Evolutionary conservation across 768 basidiomycete genomes (phyloP).

Genomic region (Zangia roseola): DNA sequence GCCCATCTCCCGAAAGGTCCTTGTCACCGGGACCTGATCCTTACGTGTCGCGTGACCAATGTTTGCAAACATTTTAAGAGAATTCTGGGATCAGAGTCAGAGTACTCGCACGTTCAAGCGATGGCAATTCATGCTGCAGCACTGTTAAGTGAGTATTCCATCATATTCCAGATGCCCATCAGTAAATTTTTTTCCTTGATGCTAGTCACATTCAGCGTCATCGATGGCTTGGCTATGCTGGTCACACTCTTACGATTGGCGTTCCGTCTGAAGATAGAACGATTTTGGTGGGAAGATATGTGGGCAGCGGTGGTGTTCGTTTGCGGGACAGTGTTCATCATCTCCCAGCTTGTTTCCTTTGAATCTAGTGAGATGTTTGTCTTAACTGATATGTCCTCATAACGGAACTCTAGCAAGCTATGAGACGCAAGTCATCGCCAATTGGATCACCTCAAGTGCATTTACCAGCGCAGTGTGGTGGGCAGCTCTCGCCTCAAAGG

Average conservation of each 20-base stretch:
- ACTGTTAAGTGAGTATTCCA: too few species aligned
- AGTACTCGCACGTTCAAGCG: too few species aligned
- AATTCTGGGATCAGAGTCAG: too few species aligned
- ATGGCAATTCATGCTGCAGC: too few species aligned
- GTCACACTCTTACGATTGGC: conserved; percentile 15
- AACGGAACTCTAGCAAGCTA: background rate
- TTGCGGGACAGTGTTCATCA: background rate
- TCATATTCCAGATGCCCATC: too few species aligned
- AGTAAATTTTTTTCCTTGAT: too few species aligned
- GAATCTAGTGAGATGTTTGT: background rate
- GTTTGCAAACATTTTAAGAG: too few species aligned
- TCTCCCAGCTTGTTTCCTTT: background rate
- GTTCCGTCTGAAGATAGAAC: conserved; percentile 15
- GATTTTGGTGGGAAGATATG: conserved; percentile 25
- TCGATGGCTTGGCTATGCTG: conserved; percentile 5
- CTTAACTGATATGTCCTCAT: too few species aligned
- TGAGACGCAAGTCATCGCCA: background rate
- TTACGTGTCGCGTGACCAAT: too few species aligned
- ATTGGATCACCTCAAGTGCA: background rate
- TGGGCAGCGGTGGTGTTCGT: conserved; percentile 18
- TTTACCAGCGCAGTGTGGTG: background rate
- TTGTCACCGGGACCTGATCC: too few species aligned
- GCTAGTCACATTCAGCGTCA: conserved; percentile 2
- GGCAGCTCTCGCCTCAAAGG: background rate
- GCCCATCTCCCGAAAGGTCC: too few species aligned